Evolutionary conservation across 2,329 filamentous ascomycete genomes (phyloP).

Genomic region (Talaromyces rugulosus): DNA sequence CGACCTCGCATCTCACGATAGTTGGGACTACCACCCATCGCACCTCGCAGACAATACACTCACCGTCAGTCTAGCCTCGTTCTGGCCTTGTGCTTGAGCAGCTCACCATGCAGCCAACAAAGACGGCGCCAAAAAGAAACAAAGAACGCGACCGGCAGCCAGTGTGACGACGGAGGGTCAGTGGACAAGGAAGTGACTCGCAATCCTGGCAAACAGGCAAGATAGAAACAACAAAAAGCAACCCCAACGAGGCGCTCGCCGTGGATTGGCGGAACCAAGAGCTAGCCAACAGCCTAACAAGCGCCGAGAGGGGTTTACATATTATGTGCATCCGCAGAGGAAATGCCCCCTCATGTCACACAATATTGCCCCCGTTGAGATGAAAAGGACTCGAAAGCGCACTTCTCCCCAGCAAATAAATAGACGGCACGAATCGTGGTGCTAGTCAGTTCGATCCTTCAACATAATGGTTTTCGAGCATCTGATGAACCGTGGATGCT

Average conservation of each 20-base stretch:
- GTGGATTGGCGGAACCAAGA: background rate
- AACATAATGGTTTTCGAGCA: background rate
- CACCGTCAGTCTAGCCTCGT: no score
- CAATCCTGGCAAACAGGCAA: background rate
- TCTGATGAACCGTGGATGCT: background rate
- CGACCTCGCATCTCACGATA: background rate
- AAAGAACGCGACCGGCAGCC: background rate
- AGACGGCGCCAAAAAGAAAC: background rate
- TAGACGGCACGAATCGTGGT: background rate
- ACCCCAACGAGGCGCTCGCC: background rate
- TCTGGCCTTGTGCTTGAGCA: background rate
- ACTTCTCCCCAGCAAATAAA: background rate
- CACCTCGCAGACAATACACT: no score
- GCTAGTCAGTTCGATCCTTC: background rate
- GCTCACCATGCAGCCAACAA: background rate
- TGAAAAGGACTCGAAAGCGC: background rate
- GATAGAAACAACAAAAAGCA: background rate
- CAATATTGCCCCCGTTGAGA: background rate
- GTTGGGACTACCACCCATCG: no score
- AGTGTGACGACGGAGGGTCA: background rate
- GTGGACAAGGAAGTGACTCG: background rate
- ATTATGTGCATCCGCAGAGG: background rate
- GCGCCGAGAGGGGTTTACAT: background rate
- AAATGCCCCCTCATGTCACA: background rate
- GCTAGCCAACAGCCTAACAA: background rate